Evolutionary conservation across 768 basidiomycete species (phyloP).

Genomic region (Podaxis rugospora): DNA sequence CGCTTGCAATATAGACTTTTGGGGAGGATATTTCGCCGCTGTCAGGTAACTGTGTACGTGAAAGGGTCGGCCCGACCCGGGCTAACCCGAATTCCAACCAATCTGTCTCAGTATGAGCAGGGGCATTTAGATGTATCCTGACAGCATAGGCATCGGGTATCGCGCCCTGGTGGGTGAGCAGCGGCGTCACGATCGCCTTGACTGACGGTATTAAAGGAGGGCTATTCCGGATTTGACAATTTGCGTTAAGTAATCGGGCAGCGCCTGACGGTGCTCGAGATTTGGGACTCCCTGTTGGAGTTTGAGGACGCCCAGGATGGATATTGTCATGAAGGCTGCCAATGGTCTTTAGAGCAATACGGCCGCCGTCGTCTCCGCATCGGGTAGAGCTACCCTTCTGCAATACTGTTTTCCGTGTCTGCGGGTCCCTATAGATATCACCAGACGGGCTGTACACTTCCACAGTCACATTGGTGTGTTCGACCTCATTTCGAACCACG

Average conservation of each 20-base stretch:
- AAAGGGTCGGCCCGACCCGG: constrained; percentile 19
- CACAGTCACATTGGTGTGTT: constrained; percentile 37
- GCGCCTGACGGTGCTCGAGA: constrained; percentile 25
- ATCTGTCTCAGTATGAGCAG: constrained; percentile 55
- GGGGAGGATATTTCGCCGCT: constrained; percentile 26
- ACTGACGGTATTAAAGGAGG: constrained; percentile 61
- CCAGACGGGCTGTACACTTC: constrained; percentile 62
- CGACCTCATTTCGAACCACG: constrained; percentile 56
- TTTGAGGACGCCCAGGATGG: constrained; percentile 26
- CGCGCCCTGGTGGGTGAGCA: constrained; percentile 26
- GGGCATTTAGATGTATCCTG: constrained; percentile 49
- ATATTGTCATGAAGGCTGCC: constrained; percentile 16
- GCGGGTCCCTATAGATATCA: constrained; percentile 49
- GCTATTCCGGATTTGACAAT: constrained; percentile 43
- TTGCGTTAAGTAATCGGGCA: constrained; percentile 20
- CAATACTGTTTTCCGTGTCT: constrained; percentile 59
- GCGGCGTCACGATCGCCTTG: constrained; percentile 47
- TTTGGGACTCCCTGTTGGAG: constrained; percentile 28
- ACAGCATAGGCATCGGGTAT: constrained; percentile 55
- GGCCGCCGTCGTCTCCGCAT: constrained; percentile 57
- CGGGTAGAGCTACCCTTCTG: constrained; percentile 56
- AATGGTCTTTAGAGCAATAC: constrained; percentile 47
- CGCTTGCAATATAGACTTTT: constrained; percentile 51
- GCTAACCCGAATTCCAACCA: constrained; percentile 78
- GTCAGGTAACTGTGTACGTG: constrained; percentile 15